Evolutionary conservation across 1,284 basidiomycete species (phyloP).

Genomic region (Pseudozyma tsukubaensis): DNA sequence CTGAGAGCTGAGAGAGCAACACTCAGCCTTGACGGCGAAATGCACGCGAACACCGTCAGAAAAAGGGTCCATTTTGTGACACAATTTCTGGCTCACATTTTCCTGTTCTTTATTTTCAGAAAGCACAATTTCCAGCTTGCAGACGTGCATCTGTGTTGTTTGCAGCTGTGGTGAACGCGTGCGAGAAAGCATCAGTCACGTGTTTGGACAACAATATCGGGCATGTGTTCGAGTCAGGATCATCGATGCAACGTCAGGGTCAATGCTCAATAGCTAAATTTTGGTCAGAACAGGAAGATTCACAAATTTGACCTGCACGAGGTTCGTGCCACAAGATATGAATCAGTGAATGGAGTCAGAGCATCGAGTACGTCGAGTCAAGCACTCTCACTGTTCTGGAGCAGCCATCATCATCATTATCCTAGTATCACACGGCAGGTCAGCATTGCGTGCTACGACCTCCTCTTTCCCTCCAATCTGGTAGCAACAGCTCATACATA

Average conservation of each 20-base stretch:
- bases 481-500: background rate
- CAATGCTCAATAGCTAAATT: slow-evolving; percentile 8
- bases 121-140: background rate
- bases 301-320: background rate
- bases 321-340: background rate
- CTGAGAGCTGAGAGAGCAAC: background rate
- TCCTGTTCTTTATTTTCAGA: background rate
- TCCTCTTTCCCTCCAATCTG: background rate
- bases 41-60: background rate
- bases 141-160: background rate
- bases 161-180: slow-evolving; percentile 15
- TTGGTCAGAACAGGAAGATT: slow-evolving; percentile 14
- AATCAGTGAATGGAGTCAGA: slow-evolving; percentile 5
- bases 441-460: background rate
- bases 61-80: slow-evolving; percentile 11
- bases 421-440: background rate
- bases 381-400: background rate
- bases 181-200: slow-evolving; percentile 12
- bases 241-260: slow-evolving; percentile 3
- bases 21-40: background rate
- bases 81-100: slow-evolving; percentile 1
- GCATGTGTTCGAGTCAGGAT: slow-evolving; percentile 27
- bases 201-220: slow-evolving; percentile 9
- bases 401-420: background rate
- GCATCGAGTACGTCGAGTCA: slow-evolving; percentile 4